Evolutionary conservation across 2,329 filamentous ascomycete genomes (phyloP), one percentile per base, ranked within the genome.

Genomic region (Talaromyces sp.): DNA sequence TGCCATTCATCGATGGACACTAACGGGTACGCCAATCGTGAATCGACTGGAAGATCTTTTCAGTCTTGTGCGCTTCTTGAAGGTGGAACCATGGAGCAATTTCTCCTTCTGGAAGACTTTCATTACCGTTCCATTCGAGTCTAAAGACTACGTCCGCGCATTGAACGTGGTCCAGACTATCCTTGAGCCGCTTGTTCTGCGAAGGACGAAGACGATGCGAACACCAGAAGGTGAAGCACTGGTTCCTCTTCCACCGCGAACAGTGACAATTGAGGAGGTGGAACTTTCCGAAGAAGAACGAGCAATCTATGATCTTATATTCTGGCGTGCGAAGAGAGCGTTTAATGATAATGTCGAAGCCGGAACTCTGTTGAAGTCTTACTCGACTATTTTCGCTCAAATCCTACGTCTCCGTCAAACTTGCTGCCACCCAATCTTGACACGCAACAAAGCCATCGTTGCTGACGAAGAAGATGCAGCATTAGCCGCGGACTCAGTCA

Each of bases 101-200:
- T 99, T 99, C 77, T 97, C 93, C 0, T 99, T 97, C 79, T 99
- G 95, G 95, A 93, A 93, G 75, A 98, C 95, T 0, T 99, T 99
- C 75, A 98, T 99, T 73, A 99, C 95, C 0, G 89, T 96, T 1
- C 95, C 95, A 0, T 99, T 99, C 69, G 95, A 99, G 76, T 94
- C 92, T 0, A 95, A 95, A 70, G 91, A 99, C 68, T 97, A 96
- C 74, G 87, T 97, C 70, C 89, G 93, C 4, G 95, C 95, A 0
- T 83, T 99, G 8, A 95, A 98, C 74, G 95, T 99, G 1, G 95
- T 99, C 1, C 95, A 99, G 75, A 99, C 94, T 0, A 94, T 99
- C 0, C 81, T 99, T 5, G 95, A 99, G 74, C 95, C 95, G 8
- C 81, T 99, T n/a, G 95, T 99, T 9, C 88, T 99, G 77, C 87